phyloP scores from a whole-genome alignment of 2,329 filamentous ascomycete genomes.

The Oidium heveae region DNA sequence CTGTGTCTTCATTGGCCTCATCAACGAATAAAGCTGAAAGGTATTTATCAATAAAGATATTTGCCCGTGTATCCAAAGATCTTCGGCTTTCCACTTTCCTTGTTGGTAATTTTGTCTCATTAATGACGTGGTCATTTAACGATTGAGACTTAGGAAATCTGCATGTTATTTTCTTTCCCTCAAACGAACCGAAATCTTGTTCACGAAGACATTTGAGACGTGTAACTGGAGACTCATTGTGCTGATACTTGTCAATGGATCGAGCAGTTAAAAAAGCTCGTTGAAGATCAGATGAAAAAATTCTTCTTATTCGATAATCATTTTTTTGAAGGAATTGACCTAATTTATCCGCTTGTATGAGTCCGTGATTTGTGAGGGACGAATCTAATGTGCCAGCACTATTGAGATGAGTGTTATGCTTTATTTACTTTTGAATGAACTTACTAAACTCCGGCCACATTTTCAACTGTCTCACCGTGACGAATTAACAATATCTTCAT shows the following conservation, averaged over 20 bases:
- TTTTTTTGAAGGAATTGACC: slow-evolving; percentile 38
- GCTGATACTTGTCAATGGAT: slow-evolving; percentile 33
- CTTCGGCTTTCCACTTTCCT: slow-evolving; percentile 40
- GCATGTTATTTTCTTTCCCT: slow-evolving; percentile 33
- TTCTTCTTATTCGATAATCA: slow-evolving; percentile 35
- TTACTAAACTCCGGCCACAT: slow-evolving; percentile 55
- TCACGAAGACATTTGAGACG: slow-evolving; percentile 30
- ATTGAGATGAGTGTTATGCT: slow-evolving; percentile 7
- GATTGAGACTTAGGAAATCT: slow-evolving; percentile 14
- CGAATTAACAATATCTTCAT: slow-evolving; percentile 55
- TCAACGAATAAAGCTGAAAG: slow-evolving; percentile 27
- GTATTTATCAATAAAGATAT: slow-evolving; percentile 38
- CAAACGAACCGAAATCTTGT: slow-evolving; percentile 47
- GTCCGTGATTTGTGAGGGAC: slow-evolving; percentile 54
- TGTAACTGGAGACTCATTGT: slow-evolving; percentile 3
- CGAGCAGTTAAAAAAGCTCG: slow-evolving; percentile 49
- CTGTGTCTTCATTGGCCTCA: slow-evolving; percentile 14
- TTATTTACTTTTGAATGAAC: slow-evolving; percentile 9
- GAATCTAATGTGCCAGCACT: slow-evolving; percentile 66
- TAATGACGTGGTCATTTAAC: slow-evolving; percentile 15
- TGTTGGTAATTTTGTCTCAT: slow-evolving; percentile 17
- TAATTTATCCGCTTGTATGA: slow-evolving; percentile 50
- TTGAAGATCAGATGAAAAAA: slow-evolving; percentile 58
- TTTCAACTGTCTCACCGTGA: slow-evolving; percentile 79
- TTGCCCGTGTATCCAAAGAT: slow-evolving; percentile 37